Conservation (phyloP, 108 stramenopile genomes). For the Nitzschia sp. region DNA sequence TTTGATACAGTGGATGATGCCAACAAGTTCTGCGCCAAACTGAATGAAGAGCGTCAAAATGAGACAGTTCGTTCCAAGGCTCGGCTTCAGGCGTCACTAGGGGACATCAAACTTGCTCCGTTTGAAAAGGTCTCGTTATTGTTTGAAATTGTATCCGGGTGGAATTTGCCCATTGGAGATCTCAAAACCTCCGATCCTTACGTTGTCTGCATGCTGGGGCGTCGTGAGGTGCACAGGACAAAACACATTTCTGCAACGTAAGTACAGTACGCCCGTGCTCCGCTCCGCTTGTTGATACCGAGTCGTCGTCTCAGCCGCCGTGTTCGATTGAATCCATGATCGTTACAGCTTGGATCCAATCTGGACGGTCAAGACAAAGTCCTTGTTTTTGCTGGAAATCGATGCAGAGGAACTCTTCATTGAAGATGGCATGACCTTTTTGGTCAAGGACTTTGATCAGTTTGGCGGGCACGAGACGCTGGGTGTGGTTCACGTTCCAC, state of each 20-base stretch:
- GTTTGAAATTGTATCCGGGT: conserved; percentile 75
- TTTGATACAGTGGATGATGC: conserved; percentile 63
- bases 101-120: conserved; percentile 42
- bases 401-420: conserved; percentile 60
- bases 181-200: conserved; percentile 65
- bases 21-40: conserved; percentile 36
- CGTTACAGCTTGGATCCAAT: conserved; percentile 63
- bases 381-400: conserved; percentile 63
- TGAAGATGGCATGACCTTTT: conserved; percentile 63
- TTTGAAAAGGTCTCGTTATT: conserved; percentile 50
- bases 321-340: background rate
- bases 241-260: conserved; percentile 43
- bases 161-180: conserved; percentile 64
- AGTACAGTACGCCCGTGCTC: conserved; percentile 19
- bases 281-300: too few species aligned
- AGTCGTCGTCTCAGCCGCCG: background rate
- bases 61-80: conserved; percentile 41
- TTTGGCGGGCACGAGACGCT: conserved; percentile 55
- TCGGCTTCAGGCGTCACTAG: conserved; percentile 44
- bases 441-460: conserved; percentile 73
- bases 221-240: conserved; percentile 62
- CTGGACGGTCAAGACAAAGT: conserved; percentile 69
- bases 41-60: conserved; percentile 45
- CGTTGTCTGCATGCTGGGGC: conserved; percentile 51
- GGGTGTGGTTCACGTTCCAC: conserved; percentile 48